phyloP scores from a whole-genome alignment of 208 protist genomes.

The Leishmania martiniquensis region DNA sequence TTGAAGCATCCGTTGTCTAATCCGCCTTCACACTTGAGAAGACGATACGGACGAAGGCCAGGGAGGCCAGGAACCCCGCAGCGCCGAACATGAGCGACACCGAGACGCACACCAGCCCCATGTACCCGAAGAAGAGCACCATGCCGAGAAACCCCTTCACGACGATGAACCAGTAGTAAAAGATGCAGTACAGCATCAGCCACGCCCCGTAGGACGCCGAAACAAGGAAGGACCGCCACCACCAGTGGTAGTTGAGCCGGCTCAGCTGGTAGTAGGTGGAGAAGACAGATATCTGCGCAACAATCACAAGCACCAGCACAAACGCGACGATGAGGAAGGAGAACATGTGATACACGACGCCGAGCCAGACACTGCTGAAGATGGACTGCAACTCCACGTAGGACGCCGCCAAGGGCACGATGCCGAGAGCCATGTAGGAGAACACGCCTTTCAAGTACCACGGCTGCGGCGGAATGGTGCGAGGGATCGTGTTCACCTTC shows the following conservation, averaged over 20 bases:
- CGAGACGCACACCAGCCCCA: slow-evolving; percentile 40
- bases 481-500: slow-evolving; percentile 92
- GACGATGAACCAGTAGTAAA: slow-evolving; percentile 75
- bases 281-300: slow-evolving; percentile 94
- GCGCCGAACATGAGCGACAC: slow-evolving; percentile 54
- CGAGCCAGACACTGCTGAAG: slow-evolving; percentile 87
- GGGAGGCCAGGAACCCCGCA: slow-evolving; percentile 54
- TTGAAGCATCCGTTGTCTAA: slow-evolving; percentile 9
- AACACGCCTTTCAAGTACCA: slow-evolving; percentile 61
- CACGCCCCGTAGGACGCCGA: slow-evolving; percentile 83
- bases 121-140: slow-evolving; percentile 74
- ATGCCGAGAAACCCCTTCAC: slow-evolving; percentile 50
- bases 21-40: slow-evolving; percentile 58
- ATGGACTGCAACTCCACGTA: slow-evolving; percentile 98
- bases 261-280: slow-evolving; percentile 96
- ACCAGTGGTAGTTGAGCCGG: slow-evolving; percentile 95
- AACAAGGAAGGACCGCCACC: slow-evolving; percentile 94
- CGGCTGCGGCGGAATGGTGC: slow-evolving; percentile 89
- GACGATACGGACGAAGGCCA: slow-evolving; percentile 61
- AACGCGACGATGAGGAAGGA: slow-evolving; percentile 96
- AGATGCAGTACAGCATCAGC: slow-evolving; percentile 92
- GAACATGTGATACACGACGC: slow-evolving; percentile 96
- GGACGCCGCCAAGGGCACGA: slow-evolving; percentile 97
- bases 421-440: slow-evolving; percentile 43
- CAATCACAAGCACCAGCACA: slow-evolving; percentile 92